A percentile compares a stretch with the other conserved stretches of the same genome.
Conservation (phyloP, 2,329 filamentous ascomycete species). For the Microsporum canis region DNA sequence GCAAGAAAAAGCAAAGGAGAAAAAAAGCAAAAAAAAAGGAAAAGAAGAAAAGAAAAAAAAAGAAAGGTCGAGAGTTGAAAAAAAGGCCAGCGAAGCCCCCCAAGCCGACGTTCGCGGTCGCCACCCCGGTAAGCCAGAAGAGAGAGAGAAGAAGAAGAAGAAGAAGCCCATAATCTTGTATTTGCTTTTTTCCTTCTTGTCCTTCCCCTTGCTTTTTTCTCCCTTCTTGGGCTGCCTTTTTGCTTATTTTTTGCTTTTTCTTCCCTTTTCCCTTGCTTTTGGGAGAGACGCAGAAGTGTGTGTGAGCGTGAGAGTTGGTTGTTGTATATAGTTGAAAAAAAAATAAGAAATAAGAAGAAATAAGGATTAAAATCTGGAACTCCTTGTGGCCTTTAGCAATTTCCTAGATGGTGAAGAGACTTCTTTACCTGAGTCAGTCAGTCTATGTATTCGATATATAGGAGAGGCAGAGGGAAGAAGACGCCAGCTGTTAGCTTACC, state of each 20-base stretch:
- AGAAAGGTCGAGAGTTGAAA: no score
- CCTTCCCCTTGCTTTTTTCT: neutral
- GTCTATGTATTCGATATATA: neutral
- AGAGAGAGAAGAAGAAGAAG: neutral
- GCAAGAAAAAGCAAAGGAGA: neutral
- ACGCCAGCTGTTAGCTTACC: neutral
- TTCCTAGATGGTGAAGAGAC: neutral
- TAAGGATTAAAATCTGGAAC: slow-evolving; percentile 1
- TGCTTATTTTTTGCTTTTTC: neutral
- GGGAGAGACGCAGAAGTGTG: neutral
- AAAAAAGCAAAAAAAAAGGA: neutral
- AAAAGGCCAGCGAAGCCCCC: neutral
- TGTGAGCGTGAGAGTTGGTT: neutral
- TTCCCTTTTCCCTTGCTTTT: neutral
- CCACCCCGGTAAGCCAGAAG: neutral
- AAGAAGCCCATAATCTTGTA: neutral
- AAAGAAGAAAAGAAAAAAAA: neutral
- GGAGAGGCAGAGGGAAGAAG: neutral
- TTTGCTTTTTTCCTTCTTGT: neutral
- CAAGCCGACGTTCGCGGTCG: neutral
- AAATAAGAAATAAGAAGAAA: neutral
- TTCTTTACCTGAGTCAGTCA: neutral
- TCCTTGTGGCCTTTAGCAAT: neutral
- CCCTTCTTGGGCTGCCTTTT: neutral
- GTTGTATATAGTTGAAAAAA: neutral